Percentiles rank a stretch among this genome's conserved stretches.
These are phyloP conservation scores for Bacterosira constricta DNA, from an alignment of 108 stramenopile species.

Conservation along the genomic window DNA sequence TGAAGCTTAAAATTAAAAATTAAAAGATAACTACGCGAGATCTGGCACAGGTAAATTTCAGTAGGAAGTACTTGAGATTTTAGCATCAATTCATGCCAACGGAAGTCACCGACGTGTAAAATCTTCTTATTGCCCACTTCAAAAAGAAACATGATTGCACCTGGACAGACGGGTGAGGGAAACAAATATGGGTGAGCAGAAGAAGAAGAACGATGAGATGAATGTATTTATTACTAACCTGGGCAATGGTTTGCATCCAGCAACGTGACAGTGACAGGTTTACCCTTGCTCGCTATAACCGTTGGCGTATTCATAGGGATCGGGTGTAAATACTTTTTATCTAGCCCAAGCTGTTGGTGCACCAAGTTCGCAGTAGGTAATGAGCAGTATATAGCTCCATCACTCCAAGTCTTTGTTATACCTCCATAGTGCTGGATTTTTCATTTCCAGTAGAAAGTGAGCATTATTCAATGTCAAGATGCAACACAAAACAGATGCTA, in stretches of 20 bases:
- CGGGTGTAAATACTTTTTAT: constrained; percentile 61
- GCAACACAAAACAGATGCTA: background rate
- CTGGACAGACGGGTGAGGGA: too few relatives aligned
- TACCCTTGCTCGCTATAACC: constrained; percentile 48
- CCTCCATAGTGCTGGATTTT: constrained; percentile 62
- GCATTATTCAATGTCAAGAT: background rate
- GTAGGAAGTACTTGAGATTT: too few relatives aligned
- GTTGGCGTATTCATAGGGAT: constrained; percentile 72
- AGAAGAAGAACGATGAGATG: too few relatives aligned
- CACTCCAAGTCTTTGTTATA: constrained; percentile 63
- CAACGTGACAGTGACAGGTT: constrained; percentile 63
- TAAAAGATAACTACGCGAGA: too few relatives aligned
- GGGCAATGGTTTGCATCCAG: constrained; percentile 81
- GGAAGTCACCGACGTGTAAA: constrained; percentile 75
- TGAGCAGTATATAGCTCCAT: constrained; percentile 70
- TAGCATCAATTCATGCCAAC: constrained; percentile 57
- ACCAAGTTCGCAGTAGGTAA: constrained; percentile 44
- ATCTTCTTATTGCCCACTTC: constrained; percentile 65
- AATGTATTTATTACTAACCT: too few relatives aligned
- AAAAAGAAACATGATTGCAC: constrained; percentile 92
- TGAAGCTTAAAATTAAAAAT: too few relatives aligned
- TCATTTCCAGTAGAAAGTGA: too few relatives aligned
- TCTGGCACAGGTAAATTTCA: too few relatives aligned
- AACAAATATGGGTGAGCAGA: too few relatives aligned
- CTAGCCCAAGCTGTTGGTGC: constrained; percentile 50